Evolutionary conservation across 2,329 filamentous ascomycete species (phyloP), one percentile per base, ranked within the genome.

Genomic region (Seiridium unicorne): DNA sequence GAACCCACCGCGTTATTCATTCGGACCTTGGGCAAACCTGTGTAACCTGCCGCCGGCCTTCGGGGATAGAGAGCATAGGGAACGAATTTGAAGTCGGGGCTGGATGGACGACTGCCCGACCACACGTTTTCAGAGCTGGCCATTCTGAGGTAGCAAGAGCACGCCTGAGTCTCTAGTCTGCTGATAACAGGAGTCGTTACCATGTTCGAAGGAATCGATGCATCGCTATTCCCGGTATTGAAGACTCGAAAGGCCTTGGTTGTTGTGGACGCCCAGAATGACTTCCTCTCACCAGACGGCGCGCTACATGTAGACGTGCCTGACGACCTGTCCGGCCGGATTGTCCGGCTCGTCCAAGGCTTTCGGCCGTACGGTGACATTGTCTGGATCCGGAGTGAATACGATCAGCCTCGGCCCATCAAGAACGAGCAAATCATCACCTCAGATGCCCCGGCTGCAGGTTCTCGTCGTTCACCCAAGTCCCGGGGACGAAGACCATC

Each of bases 231-330:
- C 26, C 86, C 86, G 9, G 76, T 82, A 54, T 74, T 89, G 57
- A 78, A 75, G 36, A 85, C 85, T 7, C 81, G 86, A 56, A 85
- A 84, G 75, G 94, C 92, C 1, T 81, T 99, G 48, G 79, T 98
- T 26, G 78, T 96, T 18, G 82, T 97, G 64, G 94, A 97, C 69
- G 85, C 96, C 42, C 95, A 98, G 71, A 92, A 96, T 68, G 94
- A 97, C 73, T 97, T 98, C 69, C 77, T 96, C 60, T 81, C 86
- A 5, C 76, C 84, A 1, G 81, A 86, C 55, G 90, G 91, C 58
- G 84, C 87, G 34, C 76, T 97, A 26, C 83, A 87, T 10, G 85
- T 93, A 55, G 78, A 79, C 42, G 82, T 85, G 48, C 86, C 87
- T 3, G 75, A 83, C 3, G 84, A 85, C 8, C 91, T 93, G 63